These are phyloP conservation scores for Dictyostelium citrinum DNA, from an alignment of 78 protist genomes.

Conservation along the genomic window DNA sequence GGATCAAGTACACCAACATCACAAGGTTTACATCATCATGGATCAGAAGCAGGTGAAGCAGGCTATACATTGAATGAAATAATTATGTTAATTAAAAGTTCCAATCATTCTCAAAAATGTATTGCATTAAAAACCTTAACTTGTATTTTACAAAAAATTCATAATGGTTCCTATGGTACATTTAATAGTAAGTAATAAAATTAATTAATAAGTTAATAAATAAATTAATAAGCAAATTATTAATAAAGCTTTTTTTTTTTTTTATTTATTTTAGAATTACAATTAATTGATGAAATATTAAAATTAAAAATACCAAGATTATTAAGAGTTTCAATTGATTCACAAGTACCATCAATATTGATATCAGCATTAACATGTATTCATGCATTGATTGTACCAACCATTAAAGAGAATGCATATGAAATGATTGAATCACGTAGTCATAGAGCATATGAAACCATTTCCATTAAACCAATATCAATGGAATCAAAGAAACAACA, in stretches of 20 bases:
- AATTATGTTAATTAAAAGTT: background rate
- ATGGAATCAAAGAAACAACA: background rate
- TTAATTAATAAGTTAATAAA: background rate
- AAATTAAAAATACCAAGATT: conserved; percentile 62
- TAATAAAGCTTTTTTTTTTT: background rate
- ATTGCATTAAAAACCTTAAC: conserved; percentile 15
- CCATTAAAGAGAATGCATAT: conserved; percentile 13
- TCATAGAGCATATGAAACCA: conserved; percentile 22
- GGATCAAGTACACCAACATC: conserved; percentile 37
- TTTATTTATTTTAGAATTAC: background rate
- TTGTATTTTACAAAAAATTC: conserved; percentile 18
- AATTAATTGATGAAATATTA: conserved; percentile 31
- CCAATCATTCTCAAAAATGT: conserved; percentile 35
- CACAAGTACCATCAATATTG: conserved; percentile 35
- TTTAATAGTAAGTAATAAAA: background rate
- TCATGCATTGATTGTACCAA: conserved; percentile 32
- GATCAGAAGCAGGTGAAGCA: conserved; percentile 62
- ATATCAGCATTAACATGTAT: conserved; percentile 13
- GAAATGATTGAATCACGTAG: conserved; percentile 46
- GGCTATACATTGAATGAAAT: conserved; percentile 50
- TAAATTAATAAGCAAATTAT: background rate
- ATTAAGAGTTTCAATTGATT: conserved; percentile 28
- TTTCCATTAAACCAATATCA: conserved; percentile 39
- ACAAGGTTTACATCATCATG: conserved; percentile 68
- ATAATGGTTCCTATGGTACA: conserved; percentile 8